These are phyloP conservation scores for Diversispora epigaea DNA, from an alignment of 192 early-diverging fungal species.

Conservation along the genomic window DNA sequence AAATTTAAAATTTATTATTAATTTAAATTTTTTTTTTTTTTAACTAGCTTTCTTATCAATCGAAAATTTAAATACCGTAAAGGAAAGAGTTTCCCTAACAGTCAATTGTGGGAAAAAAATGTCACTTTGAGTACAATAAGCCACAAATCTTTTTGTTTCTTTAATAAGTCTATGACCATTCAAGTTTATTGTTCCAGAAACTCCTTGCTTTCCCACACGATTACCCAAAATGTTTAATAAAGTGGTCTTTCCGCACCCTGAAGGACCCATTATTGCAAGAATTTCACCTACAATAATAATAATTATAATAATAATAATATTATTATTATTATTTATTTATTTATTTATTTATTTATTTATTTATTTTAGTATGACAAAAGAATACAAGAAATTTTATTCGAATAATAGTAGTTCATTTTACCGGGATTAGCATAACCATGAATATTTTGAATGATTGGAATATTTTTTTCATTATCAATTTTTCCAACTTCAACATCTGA, in stretches of 20 bases:
- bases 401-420: not conserved
- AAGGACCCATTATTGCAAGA: constrained; percentile 64
- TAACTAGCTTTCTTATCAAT: not conserved
- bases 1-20: not conserved
- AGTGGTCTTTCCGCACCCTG: constrained; percentile 60
- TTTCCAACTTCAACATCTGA: not conserved
- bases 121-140: constrained; percentile 62
- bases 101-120: constrained; percentile 60
- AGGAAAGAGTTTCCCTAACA: constrained; percentile 73
- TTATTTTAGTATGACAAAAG: too few relatives aligned
- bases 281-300: constrained; percentile 31
- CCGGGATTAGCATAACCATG: constrained; percentile 26
- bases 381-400: not conserved
- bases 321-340: not conserved
- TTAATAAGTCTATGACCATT: constrained; percentile 18
- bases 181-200: constrained; percentile 9
- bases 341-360: too few relatives aligned
- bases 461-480: not conserved
- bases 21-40: constrained; percentile 24
- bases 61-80: constrained; percentile 42
- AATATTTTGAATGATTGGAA: constrained; percentile 17
- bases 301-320: too few relatives aligned
- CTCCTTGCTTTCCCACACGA: constrained; percentile 48
- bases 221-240: constrained; percentile 63
- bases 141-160: constrained; percentile 51